A percentile compares a stretch with the other conserved stretches of the same genome.
These are phyloP conservation scores for Kazachstania africana DNA, from an alignment of 805 yeast genomes.

Conservation along the genomic window DNA sequence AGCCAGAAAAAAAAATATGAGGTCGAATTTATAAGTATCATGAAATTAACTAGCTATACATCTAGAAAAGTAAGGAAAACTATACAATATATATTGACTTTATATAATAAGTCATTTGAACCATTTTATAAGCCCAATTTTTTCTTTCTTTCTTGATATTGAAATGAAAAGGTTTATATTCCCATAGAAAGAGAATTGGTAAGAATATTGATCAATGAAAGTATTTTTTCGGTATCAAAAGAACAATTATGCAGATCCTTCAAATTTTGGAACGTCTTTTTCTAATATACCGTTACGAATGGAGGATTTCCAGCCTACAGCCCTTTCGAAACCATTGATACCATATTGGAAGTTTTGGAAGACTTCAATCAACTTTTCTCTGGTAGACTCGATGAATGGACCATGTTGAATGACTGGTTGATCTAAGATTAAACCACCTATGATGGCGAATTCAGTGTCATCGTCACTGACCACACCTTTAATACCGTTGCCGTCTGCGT, in stretches of 20 bases:
- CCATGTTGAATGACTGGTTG: constrained; percentile 81
- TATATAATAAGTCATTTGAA: no score
- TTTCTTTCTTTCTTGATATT: no score
- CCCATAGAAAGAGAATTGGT: no score
- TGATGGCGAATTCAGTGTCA: constrained; percentile 51
- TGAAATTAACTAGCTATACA: no score
- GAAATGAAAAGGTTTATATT: no score
- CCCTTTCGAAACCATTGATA: constrained; percentile 57
- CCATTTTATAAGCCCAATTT: no score
- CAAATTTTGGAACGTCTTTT: constrained; percentile 5
- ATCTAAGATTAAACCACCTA: constrained; percentile 64
- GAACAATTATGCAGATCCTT: not conserved
- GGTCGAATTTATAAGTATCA: no score
- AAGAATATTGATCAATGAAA: no score
- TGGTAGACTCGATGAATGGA: constrained; percentile 73
- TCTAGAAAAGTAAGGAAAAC: no score
- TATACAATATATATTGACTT: no score
- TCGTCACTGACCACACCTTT: constrained; percentile 37
- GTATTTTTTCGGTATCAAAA: no score
- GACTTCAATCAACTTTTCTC: constrained; percentile 55
- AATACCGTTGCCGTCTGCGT: constrained; percentile 54
- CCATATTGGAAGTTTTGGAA: constrained; percentile 61
- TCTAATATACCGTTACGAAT: constrained; percentile 27
- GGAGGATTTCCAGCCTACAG: constrained; percentile 43
- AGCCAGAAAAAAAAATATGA: no score